These are phyloP conservation scores for Vitellaria paradoxa DNA, from an alignment of 179 eudicot species.

Conservation along the genomic window DNA sequence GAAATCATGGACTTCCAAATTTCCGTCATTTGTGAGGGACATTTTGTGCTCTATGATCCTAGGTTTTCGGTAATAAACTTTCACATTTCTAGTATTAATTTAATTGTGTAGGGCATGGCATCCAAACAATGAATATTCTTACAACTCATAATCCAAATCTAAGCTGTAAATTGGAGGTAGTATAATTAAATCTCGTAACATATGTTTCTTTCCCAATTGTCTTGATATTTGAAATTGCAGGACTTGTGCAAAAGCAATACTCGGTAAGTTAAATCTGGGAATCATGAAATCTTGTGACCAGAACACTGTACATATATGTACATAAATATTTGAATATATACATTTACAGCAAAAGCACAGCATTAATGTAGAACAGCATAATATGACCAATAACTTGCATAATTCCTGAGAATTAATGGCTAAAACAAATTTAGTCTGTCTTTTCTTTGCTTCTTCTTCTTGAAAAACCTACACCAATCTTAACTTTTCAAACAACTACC, in stretches of 20 bases:
- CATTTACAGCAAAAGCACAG: too few species aligned
- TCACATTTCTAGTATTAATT: background rate
- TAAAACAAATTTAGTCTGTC: background rate
- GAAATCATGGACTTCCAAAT: background rate
- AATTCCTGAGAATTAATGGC: background rate
- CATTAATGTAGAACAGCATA: too few species aligned
- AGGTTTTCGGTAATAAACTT: background rate
- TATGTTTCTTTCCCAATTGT: too few species aligned
- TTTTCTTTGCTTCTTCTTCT: too few species aligned
- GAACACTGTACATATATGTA: too few species aligned
- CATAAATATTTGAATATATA: too few species aligned
- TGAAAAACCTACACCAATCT: background rate
- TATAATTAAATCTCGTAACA: background rate
- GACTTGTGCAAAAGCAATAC: too few species aligned
- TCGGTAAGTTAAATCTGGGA: too few species aligned
- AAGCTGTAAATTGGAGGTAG: background rate
- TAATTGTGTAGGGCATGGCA: background rate
- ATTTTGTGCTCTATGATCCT: background rate
- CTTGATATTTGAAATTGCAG: too few species aligned
- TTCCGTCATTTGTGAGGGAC: background rate
- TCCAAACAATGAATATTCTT: background rate
- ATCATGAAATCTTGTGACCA: too few species aligned
- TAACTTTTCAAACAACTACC: background rate
- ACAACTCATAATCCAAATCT: background rate
- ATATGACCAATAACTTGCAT: background rate